Evolutionary conservation across 2,329 filamentous ascomycete species (phyloP).

Genomic region (Colletotrichum magnum): DNA sequence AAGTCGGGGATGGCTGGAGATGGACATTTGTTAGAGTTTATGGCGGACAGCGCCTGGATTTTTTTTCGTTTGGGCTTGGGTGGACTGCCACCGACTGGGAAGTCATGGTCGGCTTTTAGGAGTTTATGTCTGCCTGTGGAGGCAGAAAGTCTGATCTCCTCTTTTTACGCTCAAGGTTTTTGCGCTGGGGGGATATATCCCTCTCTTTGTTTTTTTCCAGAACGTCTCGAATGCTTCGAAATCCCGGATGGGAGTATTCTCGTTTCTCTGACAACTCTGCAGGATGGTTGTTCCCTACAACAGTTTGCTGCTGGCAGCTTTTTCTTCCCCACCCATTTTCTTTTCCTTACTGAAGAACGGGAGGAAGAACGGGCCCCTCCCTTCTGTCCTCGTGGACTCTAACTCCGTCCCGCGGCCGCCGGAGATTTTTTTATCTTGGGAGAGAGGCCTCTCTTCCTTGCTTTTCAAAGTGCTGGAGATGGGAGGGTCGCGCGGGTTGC

Average conservation of each 20-base stretch:
- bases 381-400: not conserved
- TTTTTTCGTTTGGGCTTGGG: too few species aligned
- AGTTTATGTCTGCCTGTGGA: too few species aligned
- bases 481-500: too few species aligned
- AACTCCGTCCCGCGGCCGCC: not conserved
- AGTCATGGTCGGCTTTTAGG: too few species aligned
- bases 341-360: not conserved
- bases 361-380: not conserved
- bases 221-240: constrained; percentile 28
- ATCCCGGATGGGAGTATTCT: too few species aligned
- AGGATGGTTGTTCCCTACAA: constrained; percentile 26
- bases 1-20: too few species aligned
- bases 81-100: too few species aligned
- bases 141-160: too few species aligned
- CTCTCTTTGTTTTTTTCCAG: constrained; percentile 11
- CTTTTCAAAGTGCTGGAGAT: not conserved
- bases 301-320: too few species aligned
- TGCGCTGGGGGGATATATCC: not conserved
- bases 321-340: not conserved
- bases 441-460: not conserved
- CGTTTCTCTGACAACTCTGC: constrained; percentile 24
- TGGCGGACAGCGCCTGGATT: too few species aligned
- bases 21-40: too few species aligned
- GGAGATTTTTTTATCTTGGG: not conserved
- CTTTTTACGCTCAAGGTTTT: not conserved